Conservation (phyloP, 441 rosid genomes). For the Omphalea diandra region DNA sequence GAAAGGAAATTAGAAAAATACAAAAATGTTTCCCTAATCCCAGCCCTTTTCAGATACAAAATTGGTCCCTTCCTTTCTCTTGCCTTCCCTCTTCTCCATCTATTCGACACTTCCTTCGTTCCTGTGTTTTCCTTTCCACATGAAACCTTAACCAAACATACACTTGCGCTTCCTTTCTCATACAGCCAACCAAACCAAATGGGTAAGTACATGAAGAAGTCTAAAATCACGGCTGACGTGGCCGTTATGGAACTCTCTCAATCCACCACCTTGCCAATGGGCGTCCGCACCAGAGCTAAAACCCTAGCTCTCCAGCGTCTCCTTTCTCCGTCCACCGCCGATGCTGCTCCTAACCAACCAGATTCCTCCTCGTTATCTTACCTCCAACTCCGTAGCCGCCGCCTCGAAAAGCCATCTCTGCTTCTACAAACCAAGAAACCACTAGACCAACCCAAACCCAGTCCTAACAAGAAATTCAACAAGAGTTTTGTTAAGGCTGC, state of each 20-base stretch:
- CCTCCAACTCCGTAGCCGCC: conserved; percentile 87
- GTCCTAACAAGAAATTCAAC: background rate
- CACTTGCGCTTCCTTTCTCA: too few relatives aligned
- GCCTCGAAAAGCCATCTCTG: conserved; percentile 60
- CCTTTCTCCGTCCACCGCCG: conserved; percentile 28
- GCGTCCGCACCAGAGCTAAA: conserved; percentile 83
- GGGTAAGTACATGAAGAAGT: conserved; percentile 92
- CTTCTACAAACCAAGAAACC: conserved; percentile 31
- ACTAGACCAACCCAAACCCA: too few relatives aligned
- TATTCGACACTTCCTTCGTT: background rate
- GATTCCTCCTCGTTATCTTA: conserved; percentile 30
- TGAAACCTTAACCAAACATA: conserved; percentile 19
- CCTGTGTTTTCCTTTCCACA: background rate
- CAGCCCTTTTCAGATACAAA: conserved; percentile 29
- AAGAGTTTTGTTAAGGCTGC: too few relatives aligned
- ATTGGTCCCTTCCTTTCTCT: conserved; percentile 11
- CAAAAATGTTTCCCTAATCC: conserved; percentile 26
- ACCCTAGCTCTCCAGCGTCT: conserved; percentile 73
- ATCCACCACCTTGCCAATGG: conserved; percentile 46
- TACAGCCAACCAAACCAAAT: too few relatives aligned
- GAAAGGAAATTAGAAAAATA: background rate
- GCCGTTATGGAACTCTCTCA: conserved; percentile 58
- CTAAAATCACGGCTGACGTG: conserved; percentile 55
- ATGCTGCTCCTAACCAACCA: conserved; percentile 1
- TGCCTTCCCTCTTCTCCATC: background rate